These are phyloP conservation scores for Apocynum venetum DNA, from an alignment of 257 asterid genomes.

Conservation along the genomic window DNA sequence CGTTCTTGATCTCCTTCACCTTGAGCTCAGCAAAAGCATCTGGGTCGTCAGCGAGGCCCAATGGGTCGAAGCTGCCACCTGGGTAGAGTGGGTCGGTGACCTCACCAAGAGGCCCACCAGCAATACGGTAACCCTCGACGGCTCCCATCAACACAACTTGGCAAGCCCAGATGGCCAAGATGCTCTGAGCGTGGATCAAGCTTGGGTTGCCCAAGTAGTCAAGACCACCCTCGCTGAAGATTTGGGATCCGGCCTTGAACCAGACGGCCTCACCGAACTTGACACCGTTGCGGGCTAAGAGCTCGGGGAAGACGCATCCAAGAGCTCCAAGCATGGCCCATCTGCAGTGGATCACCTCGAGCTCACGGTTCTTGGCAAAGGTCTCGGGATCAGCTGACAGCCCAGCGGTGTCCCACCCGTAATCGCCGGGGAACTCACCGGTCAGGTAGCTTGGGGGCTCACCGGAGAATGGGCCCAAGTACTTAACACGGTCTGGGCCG, in stretches of 20 bases:
- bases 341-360: conserved; percentile 46
- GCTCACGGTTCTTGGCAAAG: conserved; percentile 46
- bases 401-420: conserved; percentile 57
- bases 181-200: conserved; percentile 57
- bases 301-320: conserved; percentile 46
- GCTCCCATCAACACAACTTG: conserved; percentile 56
- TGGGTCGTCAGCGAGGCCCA: conserved; percentile 39
- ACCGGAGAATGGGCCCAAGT: conserved; percentile 51
- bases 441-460: conserved; percentile 48
- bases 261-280: conserved; percentile 51
- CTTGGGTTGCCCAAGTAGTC: conserved; percentile 60
- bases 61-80: conserved; percentile 42
- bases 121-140: conserved; percentile 54
- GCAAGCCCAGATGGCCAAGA: conserved; percentile 52
- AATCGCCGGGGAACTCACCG: conserved; percentile 54
- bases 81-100: conserved; percentile 40
- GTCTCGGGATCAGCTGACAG: conserved; percentile 51
- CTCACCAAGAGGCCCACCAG: conserved; percentile 52
- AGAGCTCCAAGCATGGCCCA: conserved; percentile 58
- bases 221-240: conserved; percentile 46
- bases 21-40: conserved; percentile 38
- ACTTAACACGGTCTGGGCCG: conserved; percentile 47
- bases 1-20: conserved; percentile 39
- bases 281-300: conserved; percentile 38
- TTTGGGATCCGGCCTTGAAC: conserved; percentile 55